Conservation (phyloP, 2,329 filamentous ascomycete genomes). For the Aspergillus texensis region DNA sequence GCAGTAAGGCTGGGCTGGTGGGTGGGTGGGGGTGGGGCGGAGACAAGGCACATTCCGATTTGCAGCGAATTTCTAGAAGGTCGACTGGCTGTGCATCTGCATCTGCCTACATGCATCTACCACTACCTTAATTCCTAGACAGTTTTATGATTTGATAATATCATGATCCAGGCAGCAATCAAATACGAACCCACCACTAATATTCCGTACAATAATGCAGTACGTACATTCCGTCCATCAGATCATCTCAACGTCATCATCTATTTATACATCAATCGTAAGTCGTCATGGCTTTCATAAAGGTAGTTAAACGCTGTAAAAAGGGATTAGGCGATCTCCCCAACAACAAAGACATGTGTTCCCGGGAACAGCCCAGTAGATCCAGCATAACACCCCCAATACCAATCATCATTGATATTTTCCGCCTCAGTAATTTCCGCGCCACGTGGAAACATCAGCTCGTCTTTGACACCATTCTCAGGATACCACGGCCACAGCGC, state of each 20-base stretch:
- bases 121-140: neutral
- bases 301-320: too few species aligned
- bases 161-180: neutral
- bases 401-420: conserved; percentile 91
- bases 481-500: conserved; percentile 83
- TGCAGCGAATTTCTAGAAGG: neutral
- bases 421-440: conserved; percentile 83
- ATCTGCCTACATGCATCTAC: neutral
- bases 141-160: neutral
- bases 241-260: neutral
- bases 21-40: neutral
- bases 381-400: conserved; percentile 82
- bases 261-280: conserved; percentile 5
- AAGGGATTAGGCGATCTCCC: conserved; percentile 31
- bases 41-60: neutral
- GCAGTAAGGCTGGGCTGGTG: conserved; percentile 1
- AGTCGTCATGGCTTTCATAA: neutral
- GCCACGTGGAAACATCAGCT: conserved; percentile 79
- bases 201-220: neutral
- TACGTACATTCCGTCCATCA: neutral
- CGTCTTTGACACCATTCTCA: conserved; percentile 59
- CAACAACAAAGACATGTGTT: conserved; percentile 66
- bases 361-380: conserved; percentile 77
- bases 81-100: neutral
- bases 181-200: neutral